Conservation (phyloP, 305 asterid species). For the Coffea humblotiana region DNA sequence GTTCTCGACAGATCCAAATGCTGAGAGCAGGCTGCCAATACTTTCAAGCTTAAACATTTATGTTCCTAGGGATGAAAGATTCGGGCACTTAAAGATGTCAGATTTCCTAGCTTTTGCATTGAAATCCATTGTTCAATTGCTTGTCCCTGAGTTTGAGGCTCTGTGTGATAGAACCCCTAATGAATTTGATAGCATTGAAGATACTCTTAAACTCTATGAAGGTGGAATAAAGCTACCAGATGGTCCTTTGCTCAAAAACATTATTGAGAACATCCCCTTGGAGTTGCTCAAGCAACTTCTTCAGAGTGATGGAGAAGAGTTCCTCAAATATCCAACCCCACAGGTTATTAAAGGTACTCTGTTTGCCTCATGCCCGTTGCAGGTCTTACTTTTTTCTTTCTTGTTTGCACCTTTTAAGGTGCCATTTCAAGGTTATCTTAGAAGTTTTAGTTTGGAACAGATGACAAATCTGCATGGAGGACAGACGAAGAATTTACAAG, state of each 20-base stretch:
- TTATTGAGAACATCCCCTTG: constrained; percentile 15
- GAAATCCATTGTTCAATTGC: constrained; percentile 26
- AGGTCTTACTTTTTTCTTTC: not conserved
- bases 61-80: constrained; percentile 37
- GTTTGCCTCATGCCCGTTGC: not conserved
- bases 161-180: constrained; percentile 27
- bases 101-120: constrained; percentile 24
- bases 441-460: constrained; percentile 18
- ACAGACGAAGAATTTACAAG: constrained; percentile 46
- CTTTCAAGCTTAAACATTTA: constrained; percentile 25
- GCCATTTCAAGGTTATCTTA: not conserved
- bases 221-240: constrained; percentile 19
- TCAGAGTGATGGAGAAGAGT: constrained; percentile 30
- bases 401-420: not conserved
- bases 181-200: constrained; percentile 35
- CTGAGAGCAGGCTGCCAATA: constrained; percentile 28
- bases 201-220: constrained; percentile 26
- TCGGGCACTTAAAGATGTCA: constrained; percentile 28
- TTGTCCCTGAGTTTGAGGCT: constrained; percentile 32
- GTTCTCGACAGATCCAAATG: constrained; percentile 27
- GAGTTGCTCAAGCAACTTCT: constrained; percentile 29
- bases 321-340: constrained; percentile 34
- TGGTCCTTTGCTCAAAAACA: constrained; percentile 6
- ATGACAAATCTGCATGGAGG: constrained; percentile 41
- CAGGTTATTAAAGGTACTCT: constrained; percentile 33